These are phyloP conservation scores for Hypoxylon sp. DNA, from an alignment of 2,329 filamentous ascomycete genomes.

Conservation along the genomic window DNA sequence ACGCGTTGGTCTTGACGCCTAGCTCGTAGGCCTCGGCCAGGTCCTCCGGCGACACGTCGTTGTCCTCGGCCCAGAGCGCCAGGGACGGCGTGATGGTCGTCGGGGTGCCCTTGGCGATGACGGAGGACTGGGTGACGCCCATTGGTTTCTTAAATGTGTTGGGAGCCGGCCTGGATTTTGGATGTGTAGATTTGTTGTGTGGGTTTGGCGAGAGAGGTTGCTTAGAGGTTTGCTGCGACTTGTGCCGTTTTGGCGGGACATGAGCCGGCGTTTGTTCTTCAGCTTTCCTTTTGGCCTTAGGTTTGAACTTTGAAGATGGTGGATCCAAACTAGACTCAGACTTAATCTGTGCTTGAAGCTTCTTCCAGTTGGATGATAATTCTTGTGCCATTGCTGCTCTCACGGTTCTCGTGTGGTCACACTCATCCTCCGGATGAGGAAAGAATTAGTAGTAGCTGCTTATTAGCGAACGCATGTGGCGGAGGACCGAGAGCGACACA, in stretches of 20 bases:
- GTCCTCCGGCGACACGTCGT: constrained; percentile 66
- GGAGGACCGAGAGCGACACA: neutral
- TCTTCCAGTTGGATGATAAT: constrained; percentile 80
- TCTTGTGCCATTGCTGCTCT: constrained; percentile 54
- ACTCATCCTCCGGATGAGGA: too few species aligned
- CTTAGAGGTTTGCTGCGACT: constrained; percentile 40
- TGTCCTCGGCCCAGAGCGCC: constrained; percentile 67
- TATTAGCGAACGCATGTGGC: neutral
- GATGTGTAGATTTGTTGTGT: neutral
- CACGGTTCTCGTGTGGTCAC: neutral
- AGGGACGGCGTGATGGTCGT: constrained; percentile 60
- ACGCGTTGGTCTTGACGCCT: constrained; percentile 58
- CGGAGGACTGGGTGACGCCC: constrained; percentile 64
- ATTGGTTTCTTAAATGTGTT: constrained; percentile 49
- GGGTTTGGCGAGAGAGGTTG: constrained; percentile 34
- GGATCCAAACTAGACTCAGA: constrained; percentile 50
- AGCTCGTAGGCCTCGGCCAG: constrained; percentile 69
- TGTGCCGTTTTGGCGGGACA: constrained; percentile 33
- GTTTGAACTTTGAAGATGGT: constrained; percentile 24
- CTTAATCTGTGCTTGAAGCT: constrained; percentile 70
- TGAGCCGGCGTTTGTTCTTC: constrained; percentile 37
- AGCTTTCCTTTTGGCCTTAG: constrained; percentile 55
- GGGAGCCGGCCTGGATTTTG: constrained; percentile 21
- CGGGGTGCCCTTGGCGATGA: constrained; percentile 49
- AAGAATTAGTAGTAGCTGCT: too few species aligned